Evolutionary conservation across 108 stramenopile species (phyloP).

Genomic region (Skeletonema costatum): DNA sequence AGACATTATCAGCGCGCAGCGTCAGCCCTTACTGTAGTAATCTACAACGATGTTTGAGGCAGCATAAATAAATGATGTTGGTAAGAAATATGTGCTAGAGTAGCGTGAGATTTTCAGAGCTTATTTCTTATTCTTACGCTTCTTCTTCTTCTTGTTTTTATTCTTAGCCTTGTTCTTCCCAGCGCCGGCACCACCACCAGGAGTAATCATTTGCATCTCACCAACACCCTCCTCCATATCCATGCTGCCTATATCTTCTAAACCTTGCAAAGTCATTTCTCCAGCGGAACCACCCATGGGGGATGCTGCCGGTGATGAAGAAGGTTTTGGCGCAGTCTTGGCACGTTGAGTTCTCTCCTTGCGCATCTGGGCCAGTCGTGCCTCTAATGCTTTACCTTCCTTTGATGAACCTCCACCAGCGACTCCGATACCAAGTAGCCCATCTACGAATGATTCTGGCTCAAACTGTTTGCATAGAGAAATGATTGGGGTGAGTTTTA

Average conservation of each 20-base stretch:
- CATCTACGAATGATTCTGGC: constrained; percentile 80
- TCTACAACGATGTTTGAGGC: too few relatives aligned
- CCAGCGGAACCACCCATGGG: constrained; percentile 10
- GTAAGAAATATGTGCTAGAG: too few relatives aligned
- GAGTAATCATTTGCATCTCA: constrained; percentile 29
- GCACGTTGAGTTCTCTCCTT: constrained; percentile 68
- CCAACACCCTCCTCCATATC: constrained; percentile 1
- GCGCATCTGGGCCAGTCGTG: constrained; percentile 63
- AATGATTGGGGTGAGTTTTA: background rate
- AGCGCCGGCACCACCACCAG: constrained; percentile 15
- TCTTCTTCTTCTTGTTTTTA: constrained; percentile 52
- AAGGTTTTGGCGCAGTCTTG: constrained; percentile 19
- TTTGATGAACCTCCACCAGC: constrained; percentile 56
- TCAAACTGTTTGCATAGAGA: constrained; percentile 62
- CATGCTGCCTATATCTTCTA: constrained; percentile 7
- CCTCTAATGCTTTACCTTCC: constrained; percentile 70
- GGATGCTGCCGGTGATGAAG: background rate
- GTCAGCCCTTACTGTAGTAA: too few relatives aligned
- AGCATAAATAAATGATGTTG: too few relatives aligned
- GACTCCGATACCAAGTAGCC: constrained; percentile 78
- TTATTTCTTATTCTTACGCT: constrained; percentile 25
- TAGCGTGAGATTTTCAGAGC: background rate
- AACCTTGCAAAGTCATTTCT: constrained; percentile 22
- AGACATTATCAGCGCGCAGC: too few relatives aligned
- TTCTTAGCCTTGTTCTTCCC: constrained; percentile 35